phyloP scores from a whole-genome alignment of 441 rosid genomes.

The Corymbia citriodora region DNA sequence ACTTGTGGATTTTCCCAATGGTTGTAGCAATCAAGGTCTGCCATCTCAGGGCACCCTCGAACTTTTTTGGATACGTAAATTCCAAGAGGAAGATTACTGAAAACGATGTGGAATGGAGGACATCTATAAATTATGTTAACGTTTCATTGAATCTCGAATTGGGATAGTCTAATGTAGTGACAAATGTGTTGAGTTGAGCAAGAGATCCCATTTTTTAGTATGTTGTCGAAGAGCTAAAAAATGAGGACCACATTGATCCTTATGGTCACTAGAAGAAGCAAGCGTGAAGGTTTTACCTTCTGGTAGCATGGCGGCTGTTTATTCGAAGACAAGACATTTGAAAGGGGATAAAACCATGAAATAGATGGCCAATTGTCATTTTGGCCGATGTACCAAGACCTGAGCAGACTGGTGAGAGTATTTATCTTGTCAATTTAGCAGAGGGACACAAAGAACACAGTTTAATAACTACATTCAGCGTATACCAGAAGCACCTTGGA shows the following conservation, averaged over 20 bases:
- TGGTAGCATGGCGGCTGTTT: not conserved
- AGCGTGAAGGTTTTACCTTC: no score
- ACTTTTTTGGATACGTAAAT: not conserved
- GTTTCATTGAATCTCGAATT: not conserved
- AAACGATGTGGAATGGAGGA: not conserved
- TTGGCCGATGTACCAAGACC: not conserved
- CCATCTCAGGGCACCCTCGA: not conserved
- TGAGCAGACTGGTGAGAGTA: not conserved
- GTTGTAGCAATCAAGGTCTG: not conserved
- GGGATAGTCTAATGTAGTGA: not conserved
- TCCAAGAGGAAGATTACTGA: not conserved
- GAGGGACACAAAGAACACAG: not conserved
- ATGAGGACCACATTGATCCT: not conserved
- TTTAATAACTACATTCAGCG: not conserved
- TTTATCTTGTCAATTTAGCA: not conserved
- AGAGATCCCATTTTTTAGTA: not conserved
- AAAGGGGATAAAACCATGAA: not conserved
- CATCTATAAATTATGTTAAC: not conserved
- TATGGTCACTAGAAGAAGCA: not conserved
- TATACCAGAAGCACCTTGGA: not conserved
- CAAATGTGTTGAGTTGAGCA: not conserved
- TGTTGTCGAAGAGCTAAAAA: not conserved
- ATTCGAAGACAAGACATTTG: not conserved
- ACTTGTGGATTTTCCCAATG: not conserved
- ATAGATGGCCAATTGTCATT: not conserved